Evolutionary conservation across 306 rosid genomes (phyloP).

Genomic region (Alnus rubra): DNA sequence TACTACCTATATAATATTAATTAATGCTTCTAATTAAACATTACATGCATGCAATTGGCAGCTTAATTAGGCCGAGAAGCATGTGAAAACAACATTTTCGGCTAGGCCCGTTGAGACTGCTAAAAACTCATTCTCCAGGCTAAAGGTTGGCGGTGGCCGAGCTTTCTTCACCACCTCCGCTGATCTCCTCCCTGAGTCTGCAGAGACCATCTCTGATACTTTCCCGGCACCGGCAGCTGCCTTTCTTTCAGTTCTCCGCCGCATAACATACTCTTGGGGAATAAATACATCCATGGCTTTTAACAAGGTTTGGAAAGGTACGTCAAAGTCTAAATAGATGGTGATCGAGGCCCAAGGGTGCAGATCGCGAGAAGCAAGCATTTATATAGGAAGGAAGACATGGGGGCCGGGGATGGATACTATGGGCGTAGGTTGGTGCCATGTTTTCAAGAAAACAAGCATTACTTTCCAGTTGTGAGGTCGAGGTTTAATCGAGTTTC

Average conservation of each 20-base stretch:
- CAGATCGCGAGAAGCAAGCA: neutral
- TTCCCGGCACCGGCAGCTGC: slow-evolving; percentile 27
- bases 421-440: slow-evolving; percentile 48
- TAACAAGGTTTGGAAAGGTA: neutral
- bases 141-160: neutral
- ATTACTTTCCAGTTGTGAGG: neutral
- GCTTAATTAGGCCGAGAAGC: slow-evolving; percentile 37
- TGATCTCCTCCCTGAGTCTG: neutral
- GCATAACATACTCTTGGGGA: slow-evolving; percentile 50
- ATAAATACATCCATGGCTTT: slow-evolving; percentile 63
- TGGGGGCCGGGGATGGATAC: slow-evolving; percentile 16
- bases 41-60: neutral
- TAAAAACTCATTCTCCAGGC: neutral
- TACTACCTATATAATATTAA: too few relatives aligned
- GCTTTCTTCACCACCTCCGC: neutral
- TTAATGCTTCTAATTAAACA: too few relatives aligned
- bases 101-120: neutral
- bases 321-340: neutral
- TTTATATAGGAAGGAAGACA: neutral
- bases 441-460: slow-evolving; percentile 48
- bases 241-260: slow-evolving; percentile 55
- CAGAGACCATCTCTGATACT: neutral
- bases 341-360: too few relatives aligned
- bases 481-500: neutral
- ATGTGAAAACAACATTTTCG: slow-evolving; percentile 35